Percentiles rank a stretch among this genome's conserved stretches.
phyloP scores from a whole-genome alignment of 2,329 filamentous ascomycete genomes.

The Venturia asperata region DNA sequence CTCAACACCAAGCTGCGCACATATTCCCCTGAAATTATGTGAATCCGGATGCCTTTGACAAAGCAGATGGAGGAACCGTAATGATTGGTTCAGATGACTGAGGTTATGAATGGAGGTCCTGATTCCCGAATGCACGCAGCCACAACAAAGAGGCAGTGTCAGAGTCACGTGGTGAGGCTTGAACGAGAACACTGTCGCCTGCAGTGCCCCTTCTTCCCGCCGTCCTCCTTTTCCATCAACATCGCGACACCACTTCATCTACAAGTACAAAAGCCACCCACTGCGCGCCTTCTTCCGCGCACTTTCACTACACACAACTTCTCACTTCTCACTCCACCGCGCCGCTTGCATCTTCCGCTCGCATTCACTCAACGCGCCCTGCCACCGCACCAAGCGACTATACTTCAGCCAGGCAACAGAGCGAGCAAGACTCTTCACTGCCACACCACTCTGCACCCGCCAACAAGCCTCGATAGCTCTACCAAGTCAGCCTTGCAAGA shows the following conservation, averaged over 20 bases:
- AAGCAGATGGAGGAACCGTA: neutral
- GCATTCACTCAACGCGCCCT: conserved; percentile 1
- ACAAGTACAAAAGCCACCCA: neutral
- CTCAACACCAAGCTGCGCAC: neutral
- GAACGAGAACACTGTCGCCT: neutral
- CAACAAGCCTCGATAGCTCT: neutral
- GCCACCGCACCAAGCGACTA: neutral
- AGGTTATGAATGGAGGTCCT: neutral
- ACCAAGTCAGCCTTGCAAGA: conserved; percentile 10
- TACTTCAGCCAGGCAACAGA: conserved; percentile 9
- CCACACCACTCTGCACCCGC: conserved; percentile 2
- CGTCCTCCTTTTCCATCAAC: neutral
- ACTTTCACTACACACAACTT: neutral
- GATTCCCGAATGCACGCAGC: neutral
- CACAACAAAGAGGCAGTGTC: neutral
- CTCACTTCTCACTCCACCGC: neutral
- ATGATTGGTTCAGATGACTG: neutral
- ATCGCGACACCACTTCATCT: neutral
- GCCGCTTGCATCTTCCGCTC: neutral
- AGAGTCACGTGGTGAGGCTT: neutral
- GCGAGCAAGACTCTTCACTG: neutral
- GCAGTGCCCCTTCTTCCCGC: no score
- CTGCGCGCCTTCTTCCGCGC: neutral
- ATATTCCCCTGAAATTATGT: neutral
- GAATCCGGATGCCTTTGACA: neutral